These are phyloP conservation scores for Aureobasidium sp. DNA, from an alignment of 2,329 filamentous ascomycete species.

Conservation along the genomic window DNA sequence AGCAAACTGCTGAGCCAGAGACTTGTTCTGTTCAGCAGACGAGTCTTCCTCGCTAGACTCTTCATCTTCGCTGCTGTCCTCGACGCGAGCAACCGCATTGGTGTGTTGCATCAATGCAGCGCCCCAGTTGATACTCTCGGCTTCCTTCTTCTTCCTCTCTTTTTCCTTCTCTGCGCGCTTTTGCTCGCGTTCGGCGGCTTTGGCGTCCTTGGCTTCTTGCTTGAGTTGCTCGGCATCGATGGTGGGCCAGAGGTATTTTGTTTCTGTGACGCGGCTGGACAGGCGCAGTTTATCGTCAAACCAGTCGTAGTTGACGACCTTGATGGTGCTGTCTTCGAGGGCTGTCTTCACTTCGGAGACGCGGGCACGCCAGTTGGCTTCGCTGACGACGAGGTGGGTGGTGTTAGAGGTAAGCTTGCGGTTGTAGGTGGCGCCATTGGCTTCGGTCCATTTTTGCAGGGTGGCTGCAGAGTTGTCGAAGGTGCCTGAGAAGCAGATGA, in stretches of 20 bases:
- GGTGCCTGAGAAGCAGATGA: slow-evolving; percentile 43
- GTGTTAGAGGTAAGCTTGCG: slow-evolving; percentile 43
- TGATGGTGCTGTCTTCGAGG: slow-evolving; percentile 13
- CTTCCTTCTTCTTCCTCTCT: slow-evolving; percentile 23
- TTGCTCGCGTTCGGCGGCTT: slow-evolving; percentile 22
- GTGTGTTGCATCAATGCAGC: slow-evolving; percentile 5
- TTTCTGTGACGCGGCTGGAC: slow-evolving; percentile 24
- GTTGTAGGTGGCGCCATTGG: slow-evolving; percentile 52
- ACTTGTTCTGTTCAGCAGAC: not conserved
- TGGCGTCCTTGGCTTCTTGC: slow-evolving; percentile 22
- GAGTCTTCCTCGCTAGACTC: not conserved
- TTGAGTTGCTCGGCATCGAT: slow-evolving; percentile 18
- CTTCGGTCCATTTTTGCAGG: slow-evolving; percentile 54
- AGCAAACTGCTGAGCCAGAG: slow-evolving; percentile 16
- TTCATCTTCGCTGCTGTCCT: not conserved
- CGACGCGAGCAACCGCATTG: not conserved
- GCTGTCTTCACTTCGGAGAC: not conserved
- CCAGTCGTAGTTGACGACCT: slow-evolving; percentile 36
- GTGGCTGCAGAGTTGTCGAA: slow-evolving; percentile 40
- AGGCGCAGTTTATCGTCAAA: slow-evolving; percentile 40
- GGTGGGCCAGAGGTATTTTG: slow-evolving; percentile 26
- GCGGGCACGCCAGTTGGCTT: slow-evolving; percentile 46
- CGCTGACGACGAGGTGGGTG: slow-evolving; percentile 65
- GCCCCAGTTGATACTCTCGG: slow-evolving; percentile 18
- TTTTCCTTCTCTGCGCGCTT: slow-evolving; percentile 14